A percentile compares a stretch with the other conserved stretches of the same genome.
Evolutionary conservation across 495 filamentous ascomycete species (phyloP).

Genomic region (Extremus antarcticus): DNA sequence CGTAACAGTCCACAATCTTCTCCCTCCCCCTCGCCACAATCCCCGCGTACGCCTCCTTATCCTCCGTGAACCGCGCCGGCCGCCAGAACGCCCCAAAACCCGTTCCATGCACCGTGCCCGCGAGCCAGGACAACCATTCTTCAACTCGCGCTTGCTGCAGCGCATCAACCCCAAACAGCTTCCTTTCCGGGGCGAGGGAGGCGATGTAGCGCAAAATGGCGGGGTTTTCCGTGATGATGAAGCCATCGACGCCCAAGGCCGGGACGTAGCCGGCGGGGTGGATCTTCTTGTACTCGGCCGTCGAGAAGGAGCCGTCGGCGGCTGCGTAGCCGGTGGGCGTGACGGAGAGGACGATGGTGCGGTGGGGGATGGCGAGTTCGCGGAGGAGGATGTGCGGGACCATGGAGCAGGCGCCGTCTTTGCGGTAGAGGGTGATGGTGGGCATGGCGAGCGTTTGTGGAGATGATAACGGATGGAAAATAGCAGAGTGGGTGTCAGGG

Average conservation of each 20-base stretch:
- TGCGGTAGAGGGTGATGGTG: background rate
- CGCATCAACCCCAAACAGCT: slow-evolving; percentile 24
- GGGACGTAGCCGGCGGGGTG: slow-evolving; percentile 31
- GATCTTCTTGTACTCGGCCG: slow-evolving; percentile 21
- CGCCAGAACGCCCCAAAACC: slow-evolving; percentile 22
- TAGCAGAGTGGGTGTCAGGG: too few relatives aligned
- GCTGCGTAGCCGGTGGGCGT: slow-evolving; percentile 10
- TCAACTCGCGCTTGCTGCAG: slow-evolving; percentile 27
- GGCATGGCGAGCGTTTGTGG: too few relatives aligned
- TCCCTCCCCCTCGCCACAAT: slow-evolving; percentile 18
- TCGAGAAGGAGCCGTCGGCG: slow-evolving; percentile 14
- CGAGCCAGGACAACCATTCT: slow-evolving; percentile 35
- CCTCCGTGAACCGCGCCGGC: slow-evolving; percentile 23
- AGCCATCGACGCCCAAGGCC: slow-evolving; percentile 23
- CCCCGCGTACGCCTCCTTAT: slow-evolving; percentile 9
- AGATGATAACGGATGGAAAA: too few relatives aligned
- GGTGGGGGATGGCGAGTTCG: slow-evolving; percentile 22
- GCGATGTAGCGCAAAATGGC: slow-evolving; percentile 28
- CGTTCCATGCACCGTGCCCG: slow-evolving; percentile 28
- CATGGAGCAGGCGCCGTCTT: slow-evolving; percentile 28
- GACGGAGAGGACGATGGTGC: slow-evolving; percentile 17
- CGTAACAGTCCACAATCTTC: slow-evolving; percentile 21
- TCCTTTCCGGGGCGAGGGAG: slow-evolving; percentile 20
- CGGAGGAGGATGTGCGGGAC: slow-evolving; percentile 30
- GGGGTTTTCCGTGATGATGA: slow-evolving; percentile 31